A percentile compares a stretch with the other conserved stretches of the same genome.
Evolutionary conservation across 768 basidiomycete species (phyloP).

Genomic region (Russula earlei): DNA sequence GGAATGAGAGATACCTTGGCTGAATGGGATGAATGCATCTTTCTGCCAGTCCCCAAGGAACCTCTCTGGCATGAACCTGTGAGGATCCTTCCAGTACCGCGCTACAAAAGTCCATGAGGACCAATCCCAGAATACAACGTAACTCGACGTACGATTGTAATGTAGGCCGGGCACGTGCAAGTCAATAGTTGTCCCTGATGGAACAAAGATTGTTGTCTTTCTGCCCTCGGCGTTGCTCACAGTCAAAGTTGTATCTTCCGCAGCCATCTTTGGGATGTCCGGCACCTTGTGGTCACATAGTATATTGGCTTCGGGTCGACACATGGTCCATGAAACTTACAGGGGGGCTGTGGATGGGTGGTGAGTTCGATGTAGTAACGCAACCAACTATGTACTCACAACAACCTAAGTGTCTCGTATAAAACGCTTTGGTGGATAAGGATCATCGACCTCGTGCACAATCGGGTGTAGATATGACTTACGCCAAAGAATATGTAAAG

Average conservation of each 20-base stretch:
- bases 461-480: not conserved
- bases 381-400: conserved; percentile 1
- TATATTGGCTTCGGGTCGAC: not conserved
- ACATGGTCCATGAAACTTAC: not conserved
- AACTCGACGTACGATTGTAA: conserved; percentile 35
- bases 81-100: conserved; percentile 46
- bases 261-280: conserved; percentile 35
- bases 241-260: conserved; percentile 37
- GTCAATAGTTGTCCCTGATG: conserved; percentile 31
- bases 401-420: conserved; percentile 42
- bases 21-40: conserved; percentile 30
- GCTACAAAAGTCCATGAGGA: conserved; percentile 27
- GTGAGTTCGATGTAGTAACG: not conserved
- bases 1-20: conserved; percentile 13
- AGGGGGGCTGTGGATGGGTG: not conserved
- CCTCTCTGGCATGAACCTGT: conserved; percentile 34
- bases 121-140: not conserved
- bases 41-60: conserved; percentile 28
- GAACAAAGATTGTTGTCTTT: conserved; percentile 32
- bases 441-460: not conserved
- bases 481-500: conserved; percentile 8
- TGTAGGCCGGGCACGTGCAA: conserved; percentile 36
- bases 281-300: conserved; percentile 31
- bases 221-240: conserved; percentile 31
- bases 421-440: conserved; percentile 30